Conservation (phyloP, 306 rosid species). For the Pueraria montana region DNA sequence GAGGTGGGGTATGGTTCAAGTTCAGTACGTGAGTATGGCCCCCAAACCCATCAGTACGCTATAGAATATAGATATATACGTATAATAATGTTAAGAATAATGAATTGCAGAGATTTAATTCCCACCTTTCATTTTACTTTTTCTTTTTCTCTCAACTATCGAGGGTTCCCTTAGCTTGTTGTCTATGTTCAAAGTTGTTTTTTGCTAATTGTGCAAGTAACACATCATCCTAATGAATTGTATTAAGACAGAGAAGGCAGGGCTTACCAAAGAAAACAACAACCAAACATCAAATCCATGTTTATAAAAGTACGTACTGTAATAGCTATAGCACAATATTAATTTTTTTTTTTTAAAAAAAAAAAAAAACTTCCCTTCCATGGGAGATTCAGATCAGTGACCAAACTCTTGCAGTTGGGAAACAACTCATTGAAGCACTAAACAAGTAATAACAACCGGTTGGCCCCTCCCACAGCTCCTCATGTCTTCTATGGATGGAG, state of each 20-base stretch:
- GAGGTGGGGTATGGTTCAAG: constrained; percentile 18
- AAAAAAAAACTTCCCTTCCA: constrained; percentile 47
- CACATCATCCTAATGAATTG: constrained; percentile 24
- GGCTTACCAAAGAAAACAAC: constrained; percentile 57
- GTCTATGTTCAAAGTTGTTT: not conserved
- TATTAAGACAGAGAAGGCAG: constrained; percentile 33
- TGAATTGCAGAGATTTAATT: constrained; percentile 27
- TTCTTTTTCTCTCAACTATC: not conserved
- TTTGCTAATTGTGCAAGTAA: not conserved
- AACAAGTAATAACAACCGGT: constrained; percentile 48
- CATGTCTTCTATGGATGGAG: constrained; percentile 60
- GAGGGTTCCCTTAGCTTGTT: not conserved
- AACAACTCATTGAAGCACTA: constrained; percentile 86
- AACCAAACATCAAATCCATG: constrained; percentile 80
- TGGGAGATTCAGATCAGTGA: constrained; percentile 46
- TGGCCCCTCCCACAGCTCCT: constrained; percentile 65
- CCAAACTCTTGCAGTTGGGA: constrained; percentile 68
- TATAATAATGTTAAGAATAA: constrained; percentile 23
- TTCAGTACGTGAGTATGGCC: constrained; percentile 35
- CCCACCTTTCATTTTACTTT: constrained; percentile 24
- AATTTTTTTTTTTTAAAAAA: too few relatives aligned
- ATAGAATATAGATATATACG: constrained; percentile 16
- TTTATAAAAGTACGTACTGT: constrained; percentile 54
- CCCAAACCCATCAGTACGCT: constrained; percentile 37
- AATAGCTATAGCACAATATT: constrained; percentile 45